A percentile compares a stretch with the other conserved stretches of the same genome.
Evolutionary conservation across 208 protist genomes (phyloP).

Genomic region (Acanthamoeba polyphaga): DNA sequence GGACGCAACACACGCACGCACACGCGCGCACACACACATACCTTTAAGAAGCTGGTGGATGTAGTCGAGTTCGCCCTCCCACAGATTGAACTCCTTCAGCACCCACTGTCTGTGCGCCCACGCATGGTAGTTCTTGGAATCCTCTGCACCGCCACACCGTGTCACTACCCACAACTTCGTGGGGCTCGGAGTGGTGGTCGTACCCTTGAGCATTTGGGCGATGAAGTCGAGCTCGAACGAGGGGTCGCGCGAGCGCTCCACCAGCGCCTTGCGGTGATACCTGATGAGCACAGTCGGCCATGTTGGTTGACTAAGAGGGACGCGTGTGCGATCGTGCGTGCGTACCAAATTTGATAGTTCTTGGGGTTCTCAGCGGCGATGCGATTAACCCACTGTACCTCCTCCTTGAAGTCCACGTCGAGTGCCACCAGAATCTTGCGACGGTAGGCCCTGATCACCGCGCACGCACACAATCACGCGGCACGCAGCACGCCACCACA

Average conservation of each 20-base stretch:
- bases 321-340: not conserved
- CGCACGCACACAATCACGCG: not conserved
- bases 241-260: conserved; percentile 83
- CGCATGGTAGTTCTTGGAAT: conserved; percentile 95
- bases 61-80: conserved; percentile 86
- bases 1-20: too few species aligned
- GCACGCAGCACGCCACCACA: too few species aligned
- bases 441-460: conserved; percentile 86
- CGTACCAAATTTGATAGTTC: conserved; percentile 92
- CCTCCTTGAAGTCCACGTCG: conserved; percentile 81
- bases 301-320: not conserved
- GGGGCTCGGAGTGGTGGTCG: not conserved
- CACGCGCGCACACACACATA: not conserved
- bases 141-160: conserved; percentile 75
- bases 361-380: conserved; percentile 88
- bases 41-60: conserved; percentile 83
- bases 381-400: conserved; percentile 85
- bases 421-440: conserved; percentile 84
- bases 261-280: conserved; percentile 89
- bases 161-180: not conserved
- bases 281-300: not conserved
- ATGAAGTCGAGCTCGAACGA: conserved; percentile 88
- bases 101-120: conserved; percentile 93
- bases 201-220: conserved; percentile 79
- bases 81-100: conserved; percentile 81